These are phyloP conservation scores for Yarrowia bubula DNA, from an alignment of 805 yeast species.

Conservation along the genomic window DNA sequence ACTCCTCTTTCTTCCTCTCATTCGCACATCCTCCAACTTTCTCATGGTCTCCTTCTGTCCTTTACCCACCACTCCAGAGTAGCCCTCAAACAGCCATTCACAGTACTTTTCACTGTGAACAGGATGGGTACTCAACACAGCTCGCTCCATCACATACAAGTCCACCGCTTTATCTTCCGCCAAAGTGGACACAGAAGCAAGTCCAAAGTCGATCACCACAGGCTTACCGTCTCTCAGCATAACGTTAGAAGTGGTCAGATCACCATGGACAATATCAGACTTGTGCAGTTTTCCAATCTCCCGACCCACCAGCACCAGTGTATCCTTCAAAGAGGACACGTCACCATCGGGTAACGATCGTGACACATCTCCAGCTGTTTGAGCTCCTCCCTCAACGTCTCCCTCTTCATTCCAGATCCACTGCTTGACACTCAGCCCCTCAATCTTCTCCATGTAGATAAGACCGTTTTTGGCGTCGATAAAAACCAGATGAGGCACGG, in stretches of 20 bases:
- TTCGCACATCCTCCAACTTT: slow-evolving; percentile 77
- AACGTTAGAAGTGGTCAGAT: slow-evolving; percentile 85
- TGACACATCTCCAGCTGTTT: background rate
- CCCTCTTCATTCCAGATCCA: slow-evolving; percentile 39
- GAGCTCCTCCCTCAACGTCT: slow-evolving; percentile 22
- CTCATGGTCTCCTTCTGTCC: slow-evolving; percentile 50
- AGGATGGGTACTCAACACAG: slow-evolving; percentile 88
- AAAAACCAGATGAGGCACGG: slow-evolving; percentile 70
- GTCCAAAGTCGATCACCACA: slow-evolving; percentile 84
- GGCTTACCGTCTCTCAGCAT: slow-evolving; percentile 53
- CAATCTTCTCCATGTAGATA: slow-evolving; percentile 84
- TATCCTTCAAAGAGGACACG: slow-evolving; percentile 30
- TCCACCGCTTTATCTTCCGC: slow-evolving; percentile 98
- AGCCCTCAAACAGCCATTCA: slow-evolving; percentile 72
- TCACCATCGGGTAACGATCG: background rate
- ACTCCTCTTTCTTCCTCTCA: slow-evolving; percentile 92
- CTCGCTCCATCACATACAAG: slow-evolving; percentile 88
- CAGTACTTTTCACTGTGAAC: slow-evolving; percentile 61
- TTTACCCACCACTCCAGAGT: slow-evolving; percentile 35
- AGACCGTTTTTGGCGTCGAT: slow-evolving; percentile 77
- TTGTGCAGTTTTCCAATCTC: slow-evolving; percentile 70
- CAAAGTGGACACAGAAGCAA: slow-evolving; percentile 61
- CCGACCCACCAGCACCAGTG: slow-evolving; percentile 53
- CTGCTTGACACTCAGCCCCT: slow-evolving; percentile 41
- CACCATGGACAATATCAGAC: slow-evolving; percentile 86